Evolutionary conservation across 176 grass and related monocot genomes (phyloP).

Genomic region (Zoysia pacifica): DNA sequence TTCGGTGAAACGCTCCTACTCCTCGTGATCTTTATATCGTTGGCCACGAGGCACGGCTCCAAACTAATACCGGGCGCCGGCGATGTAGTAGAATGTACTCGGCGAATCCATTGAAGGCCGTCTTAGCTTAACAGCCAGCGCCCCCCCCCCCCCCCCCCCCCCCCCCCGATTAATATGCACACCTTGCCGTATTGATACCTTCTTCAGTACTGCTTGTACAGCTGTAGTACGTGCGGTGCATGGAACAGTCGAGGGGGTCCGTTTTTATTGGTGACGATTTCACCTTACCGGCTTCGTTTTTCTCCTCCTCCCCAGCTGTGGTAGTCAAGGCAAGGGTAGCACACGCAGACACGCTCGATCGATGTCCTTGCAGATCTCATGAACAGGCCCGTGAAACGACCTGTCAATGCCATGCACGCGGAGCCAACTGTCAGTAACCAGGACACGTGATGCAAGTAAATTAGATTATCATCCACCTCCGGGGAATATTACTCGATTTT

Average conservation of each 20-base stretch:
- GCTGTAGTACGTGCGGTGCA: background rate
- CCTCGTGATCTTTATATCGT: constrained; percentile 2
- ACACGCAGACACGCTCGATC: background rate
- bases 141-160: too few relatives aligned
- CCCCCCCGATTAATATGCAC: background rate
- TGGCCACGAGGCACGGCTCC: background rate
- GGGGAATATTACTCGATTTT: background rate
- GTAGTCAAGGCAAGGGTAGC: too few relatives aligned
- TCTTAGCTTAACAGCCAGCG: background rate
- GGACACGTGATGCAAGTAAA: background rate
- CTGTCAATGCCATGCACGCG: background rate
- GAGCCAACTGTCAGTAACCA: background rate
- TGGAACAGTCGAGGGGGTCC: background rate
- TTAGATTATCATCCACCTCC: background rate
- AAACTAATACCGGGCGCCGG: background rate
- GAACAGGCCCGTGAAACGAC: background rate
- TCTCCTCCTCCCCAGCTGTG: background rate
- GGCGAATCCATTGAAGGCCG: background rate
- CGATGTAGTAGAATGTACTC: background rate
- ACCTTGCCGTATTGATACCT: background rate
- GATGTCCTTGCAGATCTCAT: background rate
- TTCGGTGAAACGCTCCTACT: background rate
- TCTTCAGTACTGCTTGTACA: background rate
- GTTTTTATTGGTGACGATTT: background rate
- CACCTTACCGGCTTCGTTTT: background rate